Evolutionary conservation across 768 basidiomycete genomes (phyloP), one percentile per base, ranked within the genome.

Genomic region (Lentinula sp.): DNA sequence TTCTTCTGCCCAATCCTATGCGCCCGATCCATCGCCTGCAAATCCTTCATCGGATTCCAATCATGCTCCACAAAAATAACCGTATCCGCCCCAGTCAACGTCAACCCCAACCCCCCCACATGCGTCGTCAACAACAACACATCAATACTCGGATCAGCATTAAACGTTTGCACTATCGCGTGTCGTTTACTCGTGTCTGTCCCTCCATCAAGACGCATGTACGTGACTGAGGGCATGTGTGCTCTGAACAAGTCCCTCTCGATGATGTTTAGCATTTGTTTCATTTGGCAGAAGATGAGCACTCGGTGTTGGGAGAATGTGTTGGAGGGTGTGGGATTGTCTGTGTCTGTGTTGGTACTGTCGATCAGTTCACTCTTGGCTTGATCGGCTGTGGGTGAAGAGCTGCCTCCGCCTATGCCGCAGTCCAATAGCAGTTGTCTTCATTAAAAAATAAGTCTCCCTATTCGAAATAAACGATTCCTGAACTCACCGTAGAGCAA

Each of bases 11-110:
- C 97, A 40, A 98, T 88, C 58, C 97, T 88, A 75, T 98, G 97
- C 1, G 97, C 97, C 61, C 97, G 84, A 70, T 99, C 97, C 97
- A 99, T 99, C 7, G 97, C 97, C 70, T 99, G 97, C 5, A 98
- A 76, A 76, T 99, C 97, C 73, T 98, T 98, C 95, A 96, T 97
- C 6, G 97, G 97, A 71, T 99, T 99, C 97, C 97, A 99, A 71
- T 99, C 97, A 68, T 99, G 97, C 71, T 99, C 97, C 57, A 99
- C 93, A 68, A 99, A 99, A 64, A 99, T 97, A 61, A 99, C 97
- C 0, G 97, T 99, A 71, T 99, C 97, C 6, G 97, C 97, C 21
- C 97, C 96, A 0, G 97, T 99, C 64, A 99, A 76, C 18, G 96
- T 99, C 69, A 99, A 76, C 6, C 97, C 97, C 31, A 99, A 77